Percentiles rank a stretch among this genome's conserved stretches.
Evolutionary conservation across 306 rosid genomes (phyloP).

Genomic region (Lathyrus oleraceus): DNA sequence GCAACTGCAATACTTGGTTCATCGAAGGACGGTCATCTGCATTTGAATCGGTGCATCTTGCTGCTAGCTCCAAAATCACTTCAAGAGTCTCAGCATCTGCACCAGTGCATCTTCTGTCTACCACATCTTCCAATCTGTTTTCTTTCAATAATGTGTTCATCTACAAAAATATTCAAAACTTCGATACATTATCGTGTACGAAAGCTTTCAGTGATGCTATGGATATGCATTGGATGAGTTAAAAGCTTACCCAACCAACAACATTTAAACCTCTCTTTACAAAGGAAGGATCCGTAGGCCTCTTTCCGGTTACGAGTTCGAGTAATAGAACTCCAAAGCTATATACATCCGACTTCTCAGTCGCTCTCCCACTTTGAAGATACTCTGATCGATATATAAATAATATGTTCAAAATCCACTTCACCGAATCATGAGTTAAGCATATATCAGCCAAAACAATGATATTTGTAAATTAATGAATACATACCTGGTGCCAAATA

Average conservation of each 20-base stretch:
- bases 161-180: conserved; percentile 41
- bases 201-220: background rate
- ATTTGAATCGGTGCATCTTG: conserved; percentile 79
- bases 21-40: conserved; percentile 86
- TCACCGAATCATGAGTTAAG: background rate
- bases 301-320: conserved; percentile 96
- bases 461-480: background rate
- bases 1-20: conserved; percentile 79
- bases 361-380: conserved; percentile 95
- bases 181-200: background rate
- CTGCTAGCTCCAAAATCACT: conserved; percentile 76
- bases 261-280: conserved; percentile 80
- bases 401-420: background rate
- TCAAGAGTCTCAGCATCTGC: conserved; percentile 73
- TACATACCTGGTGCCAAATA: conserved; percentile 90
- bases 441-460: background rate
- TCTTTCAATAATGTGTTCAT: conserved; percentile 73
- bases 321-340: conserved; percentile 94
- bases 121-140: conserved; percentile 68
- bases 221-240: background rate
- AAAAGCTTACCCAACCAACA: conserved; percentile 94
- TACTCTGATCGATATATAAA: conserved; percentile 56
- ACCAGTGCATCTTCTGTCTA: conserved; percentile 70
- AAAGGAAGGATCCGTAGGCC: conserved; percentile 92
- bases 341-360: conserved; percentile 91